Evolutionary conservation across 2,329 filamentous ascomycete species (phyloP), one percentile per base, ranked within the genome.

Genomic region (Hypoxylon sp.): DNA sequence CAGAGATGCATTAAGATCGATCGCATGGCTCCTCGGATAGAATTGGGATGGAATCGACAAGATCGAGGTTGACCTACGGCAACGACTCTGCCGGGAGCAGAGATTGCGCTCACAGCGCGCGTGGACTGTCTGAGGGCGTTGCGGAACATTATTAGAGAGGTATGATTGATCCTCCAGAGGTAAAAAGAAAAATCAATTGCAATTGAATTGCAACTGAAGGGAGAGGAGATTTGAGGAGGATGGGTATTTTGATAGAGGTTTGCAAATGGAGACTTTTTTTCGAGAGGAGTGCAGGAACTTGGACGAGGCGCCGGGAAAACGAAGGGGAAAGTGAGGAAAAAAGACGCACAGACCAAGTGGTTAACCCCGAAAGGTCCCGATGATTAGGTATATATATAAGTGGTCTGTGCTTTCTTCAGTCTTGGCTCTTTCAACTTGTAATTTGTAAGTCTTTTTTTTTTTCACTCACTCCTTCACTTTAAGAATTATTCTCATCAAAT

Each of bases 111-210:
- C 80, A 93, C 90, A 78, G 90, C 89, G 83, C 92, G 91, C 82
- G 89, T 89, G 78, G 91, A 95, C 84, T 96, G 91, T 83, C 92
- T 87, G 81, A 97, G 85, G 83, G 93, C 92, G 87, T 90, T 96
- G 82, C 93, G 91, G 86, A 97, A 96, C 93, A 97, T 97, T 97
- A 80, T 75, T 82, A 67, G 67, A 69, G 77, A 80, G 77, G 75
- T 75, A 70, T 76, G 68, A 78, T 70, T 74, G 71, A 71, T 75
- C 78, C 72, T 75, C 75, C 72, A 75, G n/a, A 70, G 38, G 52
- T 36, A 71, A 70, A 76, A 75, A 65, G 73, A 74, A 74, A 76
- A 77, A 74, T 76, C 83, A 86, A 86, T 84, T 84, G 82, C 82
- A 79, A 73, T 79, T 8, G 78, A 82, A 83, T 82, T 85, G 83